A percentile compares a stretch with the other conserved stretches of the same genome.
phyloP scores from a whole-genome alignment of 306 rosid species.

The Notholithocarpus densiflorus region DNA sequence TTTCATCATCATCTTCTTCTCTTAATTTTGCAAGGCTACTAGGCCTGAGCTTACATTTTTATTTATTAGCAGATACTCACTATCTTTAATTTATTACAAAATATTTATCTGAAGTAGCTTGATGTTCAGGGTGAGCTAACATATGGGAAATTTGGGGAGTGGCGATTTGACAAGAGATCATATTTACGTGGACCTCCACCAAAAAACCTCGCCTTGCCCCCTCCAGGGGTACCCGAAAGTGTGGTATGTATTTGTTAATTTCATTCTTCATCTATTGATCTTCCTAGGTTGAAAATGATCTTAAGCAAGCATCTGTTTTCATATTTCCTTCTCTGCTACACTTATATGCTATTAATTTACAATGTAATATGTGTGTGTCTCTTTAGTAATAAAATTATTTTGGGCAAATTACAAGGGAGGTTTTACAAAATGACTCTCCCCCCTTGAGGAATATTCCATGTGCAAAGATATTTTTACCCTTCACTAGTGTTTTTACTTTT shows the following conservation, averaged over 20 bases:
- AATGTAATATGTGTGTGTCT: no score
- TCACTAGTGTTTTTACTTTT: no score
- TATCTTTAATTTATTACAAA: background rate
- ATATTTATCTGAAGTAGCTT: constrained; percentile 11
- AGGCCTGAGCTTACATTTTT: constrained; percentile 1
- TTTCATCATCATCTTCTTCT: constrained; percentile 7
- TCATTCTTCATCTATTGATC: constrained; percentile 2
- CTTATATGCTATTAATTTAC: no score
- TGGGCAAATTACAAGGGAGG: no score
- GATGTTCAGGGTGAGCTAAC: constrained; percentile 77
- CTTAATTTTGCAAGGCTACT: constrained; percentile 3
- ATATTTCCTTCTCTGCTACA: background rate
- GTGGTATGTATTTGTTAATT: constrained; percentile 66
- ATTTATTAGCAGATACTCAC: background rate
- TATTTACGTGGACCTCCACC: constrained; percentile 85
- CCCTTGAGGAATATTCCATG: no score
- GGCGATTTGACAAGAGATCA: constrained; percentile 97
- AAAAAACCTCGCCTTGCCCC: constrained; percentile 76
- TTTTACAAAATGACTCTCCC: no score
- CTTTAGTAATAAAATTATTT: no score
- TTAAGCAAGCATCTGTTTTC: constrained; percentile 1
- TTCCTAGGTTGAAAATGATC: constrained; percentile 19
- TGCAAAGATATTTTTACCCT: no score
- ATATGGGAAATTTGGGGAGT: constrained; percentile 85
- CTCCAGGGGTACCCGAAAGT: constrained; percentile 95